A percentile compares a stretch with the other conserved stretches of the same genome.
Evolutionary conservation across 2,329 filamentous ascomycete genomes (phyloP).

Genomic region (Beauveria caledonica): DNA sequence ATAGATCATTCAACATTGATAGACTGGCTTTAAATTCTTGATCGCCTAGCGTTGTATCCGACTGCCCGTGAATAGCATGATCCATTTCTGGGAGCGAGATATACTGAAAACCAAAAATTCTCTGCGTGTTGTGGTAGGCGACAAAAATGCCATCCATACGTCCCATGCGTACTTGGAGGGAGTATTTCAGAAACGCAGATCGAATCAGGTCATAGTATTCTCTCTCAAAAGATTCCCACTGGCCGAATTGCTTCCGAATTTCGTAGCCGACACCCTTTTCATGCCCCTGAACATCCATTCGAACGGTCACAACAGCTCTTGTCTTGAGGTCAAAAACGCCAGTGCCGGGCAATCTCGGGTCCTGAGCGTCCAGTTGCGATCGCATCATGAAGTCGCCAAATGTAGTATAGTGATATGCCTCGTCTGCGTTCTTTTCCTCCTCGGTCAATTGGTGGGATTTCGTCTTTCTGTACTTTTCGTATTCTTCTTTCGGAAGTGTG

Average conservation of each 20-base stretch:
- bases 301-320: conserved; percentile 80
- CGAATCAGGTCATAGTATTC: conserved; percentile 97
- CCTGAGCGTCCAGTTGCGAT: conserved; percentile 87
- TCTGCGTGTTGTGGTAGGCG: conserved; percentile 87
- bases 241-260: conserved; percentile 65
- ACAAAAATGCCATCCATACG: conserved; percentile 99
- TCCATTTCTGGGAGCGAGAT: conserved; percentile 84
- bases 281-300: conserved; percentile 71
- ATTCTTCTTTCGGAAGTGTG: conserved; percentile 73
- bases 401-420: conserved; percentile 81
- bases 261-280: conserved; percentile 79
- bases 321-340: conserved; percentile 98
- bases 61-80: conserved; percentile 72
- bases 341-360: conserved; percentile 75
- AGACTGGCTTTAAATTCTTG: conserved; percentile 80
- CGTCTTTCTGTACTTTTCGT: conserved; percentile 70
- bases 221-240: conserved; percentile 86
- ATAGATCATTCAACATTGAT: conserved; percentile 65
- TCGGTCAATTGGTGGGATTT: conserved; percentile 62
- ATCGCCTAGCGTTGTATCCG: conserved; percentile 60
- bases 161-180: conserved; percentile 90
- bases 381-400: conserved; percentile 86
- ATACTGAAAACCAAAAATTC: conserved; percentile 98
- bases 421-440: conserved; percentile 61
- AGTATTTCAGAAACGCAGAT: conserved; percentile 92